Evolutionary conservation across 1,284 basidiomycete species (phyloP).

Genomic region (Naganishia albida): DNA sequence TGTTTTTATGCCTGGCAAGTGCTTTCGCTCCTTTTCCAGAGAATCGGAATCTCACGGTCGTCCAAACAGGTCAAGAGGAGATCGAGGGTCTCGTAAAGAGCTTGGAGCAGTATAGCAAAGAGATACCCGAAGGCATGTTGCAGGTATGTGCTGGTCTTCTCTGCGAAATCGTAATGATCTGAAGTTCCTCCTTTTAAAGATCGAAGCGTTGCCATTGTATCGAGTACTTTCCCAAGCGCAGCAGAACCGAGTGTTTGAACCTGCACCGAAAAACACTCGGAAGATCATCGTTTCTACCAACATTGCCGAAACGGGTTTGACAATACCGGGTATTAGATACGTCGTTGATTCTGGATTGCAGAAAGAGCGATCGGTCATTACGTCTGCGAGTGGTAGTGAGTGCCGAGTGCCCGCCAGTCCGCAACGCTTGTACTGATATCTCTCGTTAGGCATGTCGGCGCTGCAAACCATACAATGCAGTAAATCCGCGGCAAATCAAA

Average conservation of each 20-base stretch:
- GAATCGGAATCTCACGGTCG: not conserved
- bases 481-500: slow-evolving; percentile 78
- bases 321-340: slow-evolving; percentile 91
- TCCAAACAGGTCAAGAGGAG: slow-evolving; percentile 78
- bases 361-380: slow-evolving; percentile 80
- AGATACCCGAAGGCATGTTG: slow-evolving; percentile 62
- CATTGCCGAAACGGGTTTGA: slow-evolving; percentile 97
- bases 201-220: slow-evolving; percentile 76
- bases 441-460: slow-evolving; percentile 74
- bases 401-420: slow-evolving; percentile 20
- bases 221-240: slow-evolving; percentile 71
- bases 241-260: slow-evolving; percentile 60
- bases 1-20: slow-evolving; percentile 82
- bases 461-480: slow-evolving; percentile 79
- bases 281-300: slow-evolving; percentile 94
- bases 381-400: slow-evolving; percentile 64
- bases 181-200: slow-evolving; percentile 53
- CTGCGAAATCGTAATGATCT: not conserved
- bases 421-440: slow-evolving; percentile 34
- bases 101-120: slow-evolving; percentile 64
- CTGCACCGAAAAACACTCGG: slow-evolving; percentile 69
- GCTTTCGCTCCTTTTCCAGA: not conserved
- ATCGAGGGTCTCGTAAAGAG: slow-evolving; percentile 83
- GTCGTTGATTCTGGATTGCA: slow-evolving; percentile 94
- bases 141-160: slow-evolving; percentile 53